Base-by-base conservation (phyloP, 2,329 filamentous ascomycete genomes). In the Scortechinia acanthostroma region DNA sequence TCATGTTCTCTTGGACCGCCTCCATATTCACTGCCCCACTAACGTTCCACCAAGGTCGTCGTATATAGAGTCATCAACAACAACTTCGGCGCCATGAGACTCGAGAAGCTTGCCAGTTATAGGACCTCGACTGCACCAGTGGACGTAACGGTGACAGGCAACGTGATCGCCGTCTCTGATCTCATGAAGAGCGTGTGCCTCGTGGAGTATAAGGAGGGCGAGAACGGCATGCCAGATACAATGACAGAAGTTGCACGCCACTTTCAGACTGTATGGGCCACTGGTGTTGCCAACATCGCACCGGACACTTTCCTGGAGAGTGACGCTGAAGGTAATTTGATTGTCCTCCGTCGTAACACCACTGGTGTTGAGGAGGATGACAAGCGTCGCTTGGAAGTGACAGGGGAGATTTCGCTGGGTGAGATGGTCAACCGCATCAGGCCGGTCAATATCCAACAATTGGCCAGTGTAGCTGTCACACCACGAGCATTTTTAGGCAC, bases 341-440 rank as follows among this genome's bases (percentile, higher is more conserved):
- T 91, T 45, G 81, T 96, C 2, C 68, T 97, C n/a, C 73, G 80
- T 44, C 77, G 82, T 28, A 91, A 96, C 53, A 56, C 69, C 2
- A 73, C 82, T 2, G 88, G 86, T 0, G 82, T 89, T 1, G 89
- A 83, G 0, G 74, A 77, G 1, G 83, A 93, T 44, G 89, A 95
- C 53, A 77, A 74, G 48, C 75, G 75, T 43, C 73, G 80, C 21
- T 66, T 97, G 51, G 76, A 88, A 35, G 72, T 90, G 3, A 88
- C 80, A 1, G 84, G 86, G 48, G 91, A 96, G 62, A 80, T 97
- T 50, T 81, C 85, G 40, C 71, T 98, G 6, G 91, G 93, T 1
- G 91, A 98, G 61, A 89, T 93, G 77, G 88, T 97, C 46, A 98
- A 98, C 58, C 77, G 81, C 22, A 95, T 97, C 46, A 77, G 84